A percentile compares a stretch with the other conserved stretches of the same genome.
Evolutionary conservation across 805 yeast genomes (phyloP).

Genomic region (Scheffersomyces ergatensis): DNA sequence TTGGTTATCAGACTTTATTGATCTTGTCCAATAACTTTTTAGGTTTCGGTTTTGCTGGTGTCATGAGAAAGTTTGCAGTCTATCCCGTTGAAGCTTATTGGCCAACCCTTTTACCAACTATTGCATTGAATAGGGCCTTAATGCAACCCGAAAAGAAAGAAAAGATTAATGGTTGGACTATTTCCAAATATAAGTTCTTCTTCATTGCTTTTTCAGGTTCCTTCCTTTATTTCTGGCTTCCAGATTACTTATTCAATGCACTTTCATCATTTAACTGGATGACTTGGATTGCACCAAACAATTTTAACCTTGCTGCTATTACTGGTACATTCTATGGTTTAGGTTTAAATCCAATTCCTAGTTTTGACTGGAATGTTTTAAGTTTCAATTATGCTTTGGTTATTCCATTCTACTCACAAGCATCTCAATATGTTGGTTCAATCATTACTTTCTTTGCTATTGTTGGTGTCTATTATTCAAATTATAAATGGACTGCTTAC

Average conservation of each 20-base stretch:
- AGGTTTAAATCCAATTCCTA: conserved; percentile 52
- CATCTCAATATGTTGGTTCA: conserved; percentile 15
- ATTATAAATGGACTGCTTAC: conserved; percentile 18
- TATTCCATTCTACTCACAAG: conserved; percentile 36
- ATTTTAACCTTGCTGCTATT: conserved; percentile 44
- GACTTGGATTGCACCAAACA: conserved; percentile 54
- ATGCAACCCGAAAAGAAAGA: conserved; percentile 18
- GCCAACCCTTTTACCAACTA: conserved; percentile 23
- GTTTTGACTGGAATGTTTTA: conserved; percentile 51
- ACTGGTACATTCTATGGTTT: conserved; percentile 48
- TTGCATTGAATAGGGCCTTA: conserved; percentile 25
- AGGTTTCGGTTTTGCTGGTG: conserved; percentile 27
- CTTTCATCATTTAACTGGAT: conserved; percentile 51
- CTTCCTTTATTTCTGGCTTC: conserved; percentile 45
- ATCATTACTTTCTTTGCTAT: conserved; percentile 13
- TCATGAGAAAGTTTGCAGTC: conserved; percentile 19
- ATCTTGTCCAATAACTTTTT: conserved; percentile 18
- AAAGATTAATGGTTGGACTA: conserved; percentile 25
- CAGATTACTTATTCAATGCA: conserved; percentile 39
- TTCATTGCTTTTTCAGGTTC: conserved; percentile 16
- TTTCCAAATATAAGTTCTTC: conserved; percentile 20
- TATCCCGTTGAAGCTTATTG: conserved; percentile 21
- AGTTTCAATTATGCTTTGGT: conserved; percentile 28
- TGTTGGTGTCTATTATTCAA: conserved; percentile 15
- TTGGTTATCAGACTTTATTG: conserved; percentile 20